phyloP scores from a whole-genome alignment of 2,329 filamentous ascomycete species.

The Exophiala oligosperma region DNA sequence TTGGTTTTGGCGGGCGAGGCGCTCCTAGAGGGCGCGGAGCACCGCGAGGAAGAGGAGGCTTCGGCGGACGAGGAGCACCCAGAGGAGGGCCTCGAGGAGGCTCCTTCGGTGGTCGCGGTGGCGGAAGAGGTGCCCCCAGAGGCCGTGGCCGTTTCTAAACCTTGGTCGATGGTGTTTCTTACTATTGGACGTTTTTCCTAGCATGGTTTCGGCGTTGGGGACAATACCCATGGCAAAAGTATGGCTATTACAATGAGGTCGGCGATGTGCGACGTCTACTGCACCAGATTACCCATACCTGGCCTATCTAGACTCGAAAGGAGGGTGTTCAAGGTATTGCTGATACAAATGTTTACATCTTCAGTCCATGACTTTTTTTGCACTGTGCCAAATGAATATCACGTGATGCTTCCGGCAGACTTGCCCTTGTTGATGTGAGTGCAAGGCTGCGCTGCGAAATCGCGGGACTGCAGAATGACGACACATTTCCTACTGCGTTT shows the following conservation, averaged over 20 bases:
- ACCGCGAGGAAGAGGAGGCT: conserved; percentile 30
- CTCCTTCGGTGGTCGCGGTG: conserved; percentile 30
- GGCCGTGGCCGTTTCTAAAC: conserved; percentile 20
- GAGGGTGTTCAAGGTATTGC: neutral
- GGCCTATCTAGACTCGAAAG: neutral
- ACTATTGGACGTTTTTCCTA: conserved; percentile 28
- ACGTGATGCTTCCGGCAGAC: too few species aligned
- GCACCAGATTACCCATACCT: neutral
- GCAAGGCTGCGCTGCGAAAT: neutral
- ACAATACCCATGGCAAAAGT: conserved; percentile 30
- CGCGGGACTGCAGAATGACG: conserved; percentile 15
- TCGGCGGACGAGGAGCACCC: conserved; percentile 16
- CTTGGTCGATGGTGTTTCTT: neutral
- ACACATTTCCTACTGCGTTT: conserved; percentile 6
- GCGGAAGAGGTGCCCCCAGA: conserved; percentile 13
- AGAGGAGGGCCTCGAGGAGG: conserved; percentile 35
- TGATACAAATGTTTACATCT: neutral
- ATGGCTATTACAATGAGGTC: conserved; percentile 2
- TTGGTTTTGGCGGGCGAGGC: conserved; percentile 46
- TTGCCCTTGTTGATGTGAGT: neutral
- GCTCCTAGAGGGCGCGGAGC: conserved; percentile 34
- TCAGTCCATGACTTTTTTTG: neutral
- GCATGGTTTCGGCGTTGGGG: conserved; percentile 46
- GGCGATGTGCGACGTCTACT: neutral
- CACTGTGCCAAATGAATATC: neutral